These are phyloP conservation scores for Myxozyma udenii DNA, from an alignment of 805 yeast species.

Conservation along the genomic window DNA sequence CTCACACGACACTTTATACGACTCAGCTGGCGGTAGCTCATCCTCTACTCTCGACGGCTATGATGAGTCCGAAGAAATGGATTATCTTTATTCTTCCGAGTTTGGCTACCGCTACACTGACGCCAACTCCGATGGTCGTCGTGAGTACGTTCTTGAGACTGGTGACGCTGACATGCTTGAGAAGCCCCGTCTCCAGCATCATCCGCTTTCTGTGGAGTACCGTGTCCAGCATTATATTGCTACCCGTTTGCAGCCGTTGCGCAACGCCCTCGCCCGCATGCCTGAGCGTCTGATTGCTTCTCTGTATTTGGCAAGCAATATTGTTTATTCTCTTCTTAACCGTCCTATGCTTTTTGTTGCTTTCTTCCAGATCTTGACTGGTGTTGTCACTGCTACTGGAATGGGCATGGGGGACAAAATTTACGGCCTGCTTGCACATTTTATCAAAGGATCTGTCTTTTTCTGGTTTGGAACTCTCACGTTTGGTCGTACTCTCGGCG, in stretches of 20 bases:
- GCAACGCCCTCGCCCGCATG: conserved; percentile 20
- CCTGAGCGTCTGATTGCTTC: conserved; percentile 31
- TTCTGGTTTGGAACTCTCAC: conserved; percentile 70
- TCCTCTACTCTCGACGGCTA: neutral
- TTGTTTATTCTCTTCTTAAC: conserved; percentile 53
- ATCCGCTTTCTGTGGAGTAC: conserved; percentile 21
- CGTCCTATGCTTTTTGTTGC: conserved; percentile 64
- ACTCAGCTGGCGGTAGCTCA: neutral
- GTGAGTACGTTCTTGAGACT: conserved; percentile 25
- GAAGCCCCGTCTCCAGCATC: conserved; percentile 16
- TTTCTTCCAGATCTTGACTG: conserved; percentile 54
- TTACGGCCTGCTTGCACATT: conserved; percentile 86
- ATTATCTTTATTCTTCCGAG: conserved; percentile 11
- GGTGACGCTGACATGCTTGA: conserved; percentile 18
- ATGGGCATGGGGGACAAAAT: conserved; percentile 66
- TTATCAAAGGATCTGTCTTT: conserved; percentile 93
- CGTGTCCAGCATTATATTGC: conserved; percentile 22
- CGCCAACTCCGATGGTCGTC: conserved; percentile 32
- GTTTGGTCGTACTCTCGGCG: conserved; percentile 86
- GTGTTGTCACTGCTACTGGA: conserved; percentile 61
- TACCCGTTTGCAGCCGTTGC: conserved; percentile 16
- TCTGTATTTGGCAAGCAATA: conserved; percentile 36
- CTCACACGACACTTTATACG: neutral
- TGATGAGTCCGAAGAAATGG: conserved; percentile 1
- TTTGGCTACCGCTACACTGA: conserved; percentile 34